Evolutionary conservation across 441 rosid genomes (phyloP).

Genomic region (Arabidopsis hybrid): DNA sequence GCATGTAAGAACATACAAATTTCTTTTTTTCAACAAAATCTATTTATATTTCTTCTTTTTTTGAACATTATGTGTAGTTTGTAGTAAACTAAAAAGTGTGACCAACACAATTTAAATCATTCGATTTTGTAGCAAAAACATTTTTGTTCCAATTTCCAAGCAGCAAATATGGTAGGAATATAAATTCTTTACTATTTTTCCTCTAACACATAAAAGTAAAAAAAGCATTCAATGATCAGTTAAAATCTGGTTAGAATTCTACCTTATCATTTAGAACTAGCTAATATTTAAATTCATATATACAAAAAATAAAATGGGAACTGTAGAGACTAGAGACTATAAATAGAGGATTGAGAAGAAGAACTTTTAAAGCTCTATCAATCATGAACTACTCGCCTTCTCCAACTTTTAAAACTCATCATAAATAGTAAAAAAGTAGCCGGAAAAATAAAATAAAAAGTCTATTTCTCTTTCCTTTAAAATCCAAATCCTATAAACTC

Average conservation of each 20-base stretch:
- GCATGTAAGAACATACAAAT: too few relatives aligned
- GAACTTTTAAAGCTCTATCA: conserved; percentile 41
- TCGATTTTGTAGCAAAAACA: too few relatives aligned
- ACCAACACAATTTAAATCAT: too few relatives aligned
- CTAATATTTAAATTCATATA: neutral
- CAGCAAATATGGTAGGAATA: too few relatives aligned
- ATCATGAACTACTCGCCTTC: conserved; percentile 50
- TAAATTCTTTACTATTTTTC: too few relatives aligned
- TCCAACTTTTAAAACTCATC: conserved; percentile 44
- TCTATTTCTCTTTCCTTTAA: conserved; percentile 34
- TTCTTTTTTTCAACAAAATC: too few relatives aligned
- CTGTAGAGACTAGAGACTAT: conserved; percentile 9
- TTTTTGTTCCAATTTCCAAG: too few relatives aligned
- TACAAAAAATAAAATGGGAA: neutral
- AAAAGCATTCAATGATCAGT: neutral
- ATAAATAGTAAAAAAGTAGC: conserved; percentile 29
- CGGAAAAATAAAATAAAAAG: neutral
- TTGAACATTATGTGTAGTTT: too few relatives aligned
- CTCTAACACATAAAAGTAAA: too few relatives aligned
- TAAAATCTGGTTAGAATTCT: neutral
- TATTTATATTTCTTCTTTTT: too few relatives aligned
- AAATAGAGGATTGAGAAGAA: conserved; percentile 36
- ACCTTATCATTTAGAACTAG: neutral
- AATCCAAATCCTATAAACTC: conserved; percentile 44
- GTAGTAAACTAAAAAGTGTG: too few relatives aligned